phyloP scores from a whole-genome alignment of 768 basidiomycete species.

The Mycena rebaudengoi region DNA sequence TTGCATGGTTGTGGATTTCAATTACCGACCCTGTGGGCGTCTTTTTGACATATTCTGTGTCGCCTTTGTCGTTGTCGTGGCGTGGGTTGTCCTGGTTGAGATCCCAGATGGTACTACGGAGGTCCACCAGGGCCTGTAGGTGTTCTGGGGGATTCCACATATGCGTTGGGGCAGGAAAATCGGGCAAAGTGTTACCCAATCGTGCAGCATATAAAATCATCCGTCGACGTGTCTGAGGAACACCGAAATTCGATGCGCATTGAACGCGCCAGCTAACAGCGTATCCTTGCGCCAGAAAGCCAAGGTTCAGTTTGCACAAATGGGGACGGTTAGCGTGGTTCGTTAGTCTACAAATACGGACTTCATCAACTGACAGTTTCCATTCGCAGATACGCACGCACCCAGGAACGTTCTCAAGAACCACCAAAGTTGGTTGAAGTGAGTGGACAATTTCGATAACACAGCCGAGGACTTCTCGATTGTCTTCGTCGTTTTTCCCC shows the following conservation, averaged over 20 bases:
- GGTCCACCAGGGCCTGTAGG: not conserved
- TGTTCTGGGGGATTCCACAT: not conserved
- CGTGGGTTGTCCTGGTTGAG: not conserved
- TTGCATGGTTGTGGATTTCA: not conserved
- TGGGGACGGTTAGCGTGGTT: not conserved
- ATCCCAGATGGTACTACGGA: not conserved
- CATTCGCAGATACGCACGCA: not conserved
- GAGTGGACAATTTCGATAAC: not conserved
- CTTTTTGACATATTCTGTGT: not conserved
- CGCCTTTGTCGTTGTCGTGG: not conserved
- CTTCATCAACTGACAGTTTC: not conserved
- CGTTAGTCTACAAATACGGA: not conserved
- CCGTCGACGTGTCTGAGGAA: not conserved
- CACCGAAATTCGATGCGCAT: constrained; percentile 5
- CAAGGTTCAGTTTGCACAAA: not conserved
- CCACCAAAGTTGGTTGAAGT: not conserved
- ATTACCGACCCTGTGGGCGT: not conserved
- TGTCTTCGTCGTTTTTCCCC: not conserved
- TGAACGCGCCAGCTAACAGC: not conserved
- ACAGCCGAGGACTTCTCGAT: not conserved
- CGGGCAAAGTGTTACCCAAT: not conserved
- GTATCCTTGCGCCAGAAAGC: not conserved
- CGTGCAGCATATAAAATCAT: not conserved
- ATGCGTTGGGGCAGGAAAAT: not conserved
- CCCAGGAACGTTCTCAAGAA: not conserved